These are phyloP conservation scores for Gossypium ekmanianum DNA, from an alignment of 345 rosid genomes.

Conservation along the genomic window DNA sequence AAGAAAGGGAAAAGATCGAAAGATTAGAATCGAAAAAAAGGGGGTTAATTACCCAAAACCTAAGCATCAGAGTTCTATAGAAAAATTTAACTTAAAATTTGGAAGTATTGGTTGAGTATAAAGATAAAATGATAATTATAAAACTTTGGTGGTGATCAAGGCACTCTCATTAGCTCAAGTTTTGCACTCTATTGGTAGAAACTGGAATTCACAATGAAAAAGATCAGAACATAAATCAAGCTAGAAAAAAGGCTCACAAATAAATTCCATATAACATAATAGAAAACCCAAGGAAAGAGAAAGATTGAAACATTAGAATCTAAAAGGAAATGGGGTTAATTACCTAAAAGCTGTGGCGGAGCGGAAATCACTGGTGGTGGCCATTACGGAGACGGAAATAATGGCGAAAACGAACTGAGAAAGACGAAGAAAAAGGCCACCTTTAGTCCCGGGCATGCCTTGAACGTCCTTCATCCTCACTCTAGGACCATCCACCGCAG, in stretches of 20 bases:
- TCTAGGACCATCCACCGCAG: constrained; percentile 35
- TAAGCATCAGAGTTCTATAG: neutral
- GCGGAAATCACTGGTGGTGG: constrained; percentile 61
- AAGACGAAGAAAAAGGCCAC: constrained; percentile 67
- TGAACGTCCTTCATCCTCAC: constrained; percentile 72
- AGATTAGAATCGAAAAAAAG: neutral
- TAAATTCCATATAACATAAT: no score
- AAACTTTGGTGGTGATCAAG: neutral
- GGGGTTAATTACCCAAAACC: constrained; percentile 39
- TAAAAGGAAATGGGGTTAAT: neutral
- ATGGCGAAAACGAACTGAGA: constrained; percentile 51
- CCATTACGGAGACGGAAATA: constrained; percentile 63
- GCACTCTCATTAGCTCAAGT: neutral
- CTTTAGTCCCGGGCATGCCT: constrained; percentile 85
- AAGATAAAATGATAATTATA: neutral
- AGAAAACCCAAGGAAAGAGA: neutral
- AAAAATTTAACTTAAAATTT: neutral
- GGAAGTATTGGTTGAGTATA: neutral
- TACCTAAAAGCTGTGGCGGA: constrained; percentile 72
- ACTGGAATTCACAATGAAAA: neutral
- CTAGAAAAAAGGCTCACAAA: neutral
- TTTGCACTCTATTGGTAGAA: neutral
- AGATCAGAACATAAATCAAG: neutral
- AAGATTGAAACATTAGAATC: neutral
- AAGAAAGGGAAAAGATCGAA: neutral